These are phyloP conservation scores for Blastocystis sp. DNA, from an alignment of 352 stramenopile genomes.

Conservation along the genomic window DNA sequence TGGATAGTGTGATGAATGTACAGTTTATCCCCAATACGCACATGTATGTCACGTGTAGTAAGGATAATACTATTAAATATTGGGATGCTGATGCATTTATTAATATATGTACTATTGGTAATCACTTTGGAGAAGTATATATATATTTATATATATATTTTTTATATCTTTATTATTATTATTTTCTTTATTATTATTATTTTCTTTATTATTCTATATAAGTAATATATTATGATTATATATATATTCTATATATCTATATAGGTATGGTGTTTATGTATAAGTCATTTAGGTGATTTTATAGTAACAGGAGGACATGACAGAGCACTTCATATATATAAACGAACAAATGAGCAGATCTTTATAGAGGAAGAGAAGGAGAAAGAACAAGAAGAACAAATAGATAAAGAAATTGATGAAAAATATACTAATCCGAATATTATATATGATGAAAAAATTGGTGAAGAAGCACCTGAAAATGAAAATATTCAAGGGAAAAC, in stretches of 20 bases:
- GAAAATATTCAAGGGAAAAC: background rate
- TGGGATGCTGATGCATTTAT: slow-evolving; percentile 96
- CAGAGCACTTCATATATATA: slow-evolving; percentile 79
- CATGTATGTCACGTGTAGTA: slow-evolving; percentile 89
- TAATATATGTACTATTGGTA: slow-evolving; percentile 60
- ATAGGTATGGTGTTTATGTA: slow-evolving; percentile 57
- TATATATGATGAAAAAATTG: slow-evolving; percentile 2
- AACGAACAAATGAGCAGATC: slow-evolving; percentile 80
- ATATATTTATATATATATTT: slow-evolving; percentile 40
- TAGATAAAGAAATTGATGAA: slow-evolving; percentile 68
- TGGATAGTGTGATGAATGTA: slow-evolving; percentile 87
- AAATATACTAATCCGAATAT: slow-evolving; percentile 53
- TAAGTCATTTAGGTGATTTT: slow-evolving; percentile 74
- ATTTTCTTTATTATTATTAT: too few species aligned
- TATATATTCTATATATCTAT: too few species aligned
- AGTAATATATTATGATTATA: too few species aligned
- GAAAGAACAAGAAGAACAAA: slow-evolving; percentile 75
- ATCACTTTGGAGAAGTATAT: slow-evolving; percentile 59
- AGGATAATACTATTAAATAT: slow-evolving; percentile 85
- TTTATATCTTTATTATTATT: background rate
- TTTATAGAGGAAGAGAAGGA: slow-evolving; percentile 93
- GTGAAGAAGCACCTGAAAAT: background rate
- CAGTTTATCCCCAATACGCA: slow-evolving; percentile 80
- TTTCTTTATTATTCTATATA: too few species aligned
- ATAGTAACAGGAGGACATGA: slow-evolving; percentile 82